Conservation (phyloP, 2,329 filamentous ascomycete species). For the Xylaria sp. region DNA sequence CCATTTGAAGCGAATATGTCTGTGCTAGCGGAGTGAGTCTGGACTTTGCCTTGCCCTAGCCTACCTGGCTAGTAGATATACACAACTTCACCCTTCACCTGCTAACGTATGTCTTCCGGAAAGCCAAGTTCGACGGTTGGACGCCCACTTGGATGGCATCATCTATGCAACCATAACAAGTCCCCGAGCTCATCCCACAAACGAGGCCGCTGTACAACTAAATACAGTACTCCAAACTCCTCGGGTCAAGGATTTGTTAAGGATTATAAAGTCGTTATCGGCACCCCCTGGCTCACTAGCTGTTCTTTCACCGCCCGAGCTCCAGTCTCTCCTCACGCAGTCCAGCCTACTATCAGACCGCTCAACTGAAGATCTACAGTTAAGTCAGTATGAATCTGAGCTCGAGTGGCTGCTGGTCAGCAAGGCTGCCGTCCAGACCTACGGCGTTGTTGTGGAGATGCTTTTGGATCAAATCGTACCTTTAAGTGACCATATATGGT, state of each 20-base stretch:
- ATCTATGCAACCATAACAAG: constrained; percentile 60
- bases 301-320: constrained; percentile 68
- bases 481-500: constrained; percentile 88
- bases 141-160: constrained; percentile 73
- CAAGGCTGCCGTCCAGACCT: constrained; percentile 92
- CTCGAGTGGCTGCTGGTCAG: constrained; percentile 91
- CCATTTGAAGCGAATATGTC: constrained; percentile 53
- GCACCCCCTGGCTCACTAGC: constrained; percentile 72
- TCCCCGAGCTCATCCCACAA: constrained; percentile 52
- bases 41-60: constrained; percentile 28
- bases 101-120: constrained; percentile 27
- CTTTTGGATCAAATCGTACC: constrained; percentile 86
- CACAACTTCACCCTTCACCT: constrained; percentile 28
- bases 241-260: constrained; percentile 71
- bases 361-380: constrained; percentile 43
- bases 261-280: constrained; percentile 76
- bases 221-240: constrained; percentile 64
- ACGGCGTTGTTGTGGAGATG: constrained; percentile 80
- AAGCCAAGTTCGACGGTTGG: constrained; percentile 69
- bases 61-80: background rate
- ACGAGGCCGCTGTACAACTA: constrained; percentile 55
- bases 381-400: constrained; percentile 74
- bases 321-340: constrained; percentile 71
- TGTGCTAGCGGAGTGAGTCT: constrained; percentile 60
- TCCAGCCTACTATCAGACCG: constrained; percentile 63